Percentiles rank a stretch among this genome's conserved stretches.
Conservation (phyloP, 345 rosid species). For the Carallia pectinifolia region DNA sequence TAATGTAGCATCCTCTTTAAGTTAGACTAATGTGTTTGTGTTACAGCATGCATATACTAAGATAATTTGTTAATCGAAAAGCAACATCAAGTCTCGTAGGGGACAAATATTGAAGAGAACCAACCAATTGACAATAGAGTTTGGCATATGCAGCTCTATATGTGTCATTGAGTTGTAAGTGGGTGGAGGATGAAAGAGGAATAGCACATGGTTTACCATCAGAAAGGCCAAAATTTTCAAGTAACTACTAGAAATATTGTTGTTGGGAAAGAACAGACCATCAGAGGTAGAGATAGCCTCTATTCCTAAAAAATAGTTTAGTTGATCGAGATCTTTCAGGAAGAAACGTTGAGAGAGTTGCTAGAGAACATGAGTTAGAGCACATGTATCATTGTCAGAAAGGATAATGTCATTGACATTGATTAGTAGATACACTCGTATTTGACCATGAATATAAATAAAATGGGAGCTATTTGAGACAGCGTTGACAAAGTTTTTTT, state of each 20-base stretch:
- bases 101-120: neutral
- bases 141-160: neutral
- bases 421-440: neutral
- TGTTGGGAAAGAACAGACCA: neutral
- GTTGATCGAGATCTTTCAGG: neutral
- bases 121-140: too few species aligned
- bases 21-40: neutral
- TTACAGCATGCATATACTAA: neutral
- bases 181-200: neutral
- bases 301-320: too few species aligned
- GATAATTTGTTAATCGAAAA: neutral
- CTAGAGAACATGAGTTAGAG: neutral
- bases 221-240: too few species aligned
- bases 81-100: neutral
- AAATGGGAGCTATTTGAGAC: neutral
- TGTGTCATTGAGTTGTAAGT: neutral
- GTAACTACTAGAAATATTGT: neutral
- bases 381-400: neutral
- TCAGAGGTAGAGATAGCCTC: neutral
- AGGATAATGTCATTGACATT: neutral
- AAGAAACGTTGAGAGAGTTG: too few species aligned
- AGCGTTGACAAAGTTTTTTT: neutral
- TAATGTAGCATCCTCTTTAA: too few species aligned
- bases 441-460: neutral
- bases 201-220: neutral